A percentile compares a stretch with the other conserved stretches of the same genome.
phyloP scores from a whole-genome alignment of 1,284 basidiomycete genomes.

The Cryptococcus depauperatus region DNA sequence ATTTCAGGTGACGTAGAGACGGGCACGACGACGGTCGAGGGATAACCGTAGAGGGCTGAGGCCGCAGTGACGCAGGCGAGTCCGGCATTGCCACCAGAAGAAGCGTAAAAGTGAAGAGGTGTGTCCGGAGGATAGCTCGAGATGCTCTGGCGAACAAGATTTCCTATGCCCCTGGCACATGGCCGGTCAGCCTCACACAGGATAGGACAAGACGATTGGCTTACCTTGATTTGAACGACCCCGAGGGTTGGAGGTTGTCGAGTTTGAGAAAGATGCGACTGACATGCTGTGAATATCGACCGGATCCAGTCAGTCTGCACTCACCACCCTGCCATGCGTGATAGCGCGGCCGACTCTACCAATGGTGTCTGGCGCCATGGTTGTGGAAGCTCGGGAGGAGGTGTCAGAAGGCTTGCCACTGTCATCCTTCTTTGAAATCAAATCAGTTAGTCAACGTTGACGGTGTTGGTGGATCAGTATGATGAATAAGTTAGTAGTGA shows the following conservation, averaged over 20 bases:
- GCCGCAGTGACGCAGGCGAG: conserved; percentile 20
- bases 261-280: conserved; percentile 24
- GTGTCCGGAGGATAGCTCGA: conserved; percentile 3
- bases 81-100: conserved; percentile 25
- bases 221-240: conserved; percentile 26
- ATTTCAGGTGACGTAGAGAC: conserved; percentile 16
- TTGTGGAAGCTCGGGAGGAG: background rate
- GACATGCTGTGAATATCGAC: background rate
- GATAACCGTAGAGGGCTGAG: conserved; percentile 14
- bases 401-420: background rate
- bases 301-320: background rate
- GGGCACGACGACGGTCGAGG: conserved; percentile 20
- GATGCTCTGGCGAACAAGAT: conserved; percentile 11
- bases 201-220: background rate
- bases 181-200: background rate
- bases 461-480: no score
- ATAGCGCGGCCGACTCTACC: conserved; percentile 14
- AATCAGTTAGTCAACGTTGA: no score
- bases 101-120: conserved; percentile 20
- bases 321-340: conserved; percentile 22
- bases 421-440: no score
- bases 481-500: no score
- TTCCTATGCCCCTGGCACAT: conserved; percentile 18
- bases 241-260: conserved; percentile 22
- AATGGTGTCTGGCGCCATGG: conserved; percentile 24